Percentiles rank a stretch among this genome's conserved stretches.
Conservation (phyloP, 2,329 filamentous ascomycete species). For the Chaetothyriales sp. region DNA sequence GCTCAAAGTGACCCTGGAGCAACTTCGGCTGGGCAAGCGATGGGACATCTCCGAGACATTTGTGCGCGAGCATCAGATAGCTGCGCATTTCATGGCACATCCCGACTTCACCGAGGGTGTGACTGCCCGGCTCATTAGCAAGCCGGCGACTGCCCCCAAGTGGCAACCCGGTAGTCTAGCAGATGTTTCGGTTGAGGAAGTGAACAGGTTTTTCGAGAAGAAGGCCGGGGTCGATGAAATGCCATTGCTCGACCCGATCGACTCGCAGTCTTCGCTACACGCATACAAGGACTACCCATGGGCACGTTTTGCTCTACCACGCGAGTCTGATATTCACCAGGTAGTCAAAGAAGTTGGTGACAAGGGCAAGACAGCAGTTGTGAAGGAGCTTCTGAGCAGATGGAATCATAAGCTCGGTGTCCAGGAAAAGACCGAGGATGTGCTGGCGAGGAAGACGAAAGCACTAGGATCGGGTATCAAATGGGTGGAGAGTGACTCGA, state of each 20-base stretch:
- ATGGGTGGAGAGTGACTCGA: constrained; percentile 3
- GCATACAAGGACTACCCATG: constrained; percentile 65
- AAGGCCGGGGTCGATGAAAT: constrained; percentile 35
- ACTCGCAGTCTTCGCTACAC: constrained; percentile 14
- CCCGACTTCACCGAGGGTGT: constrained; percentile 88
- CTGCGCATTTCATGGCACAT: constrained; percentile 74
- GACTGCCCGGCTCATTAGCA: constrained; percentile 60
- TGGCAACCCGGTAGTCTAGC: constrained; percentile 64
- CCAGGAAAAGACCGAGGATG: constrained; percentile 51
- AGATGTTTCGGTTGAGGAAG: constrained; percentile 43
- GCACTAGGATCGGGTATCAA: constrained; percentile 26
- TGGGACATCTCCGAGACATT: constrained; percentile 83
- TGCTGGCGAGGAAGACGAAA: constrained; percentile 47
- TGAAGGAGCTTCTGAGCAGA: constrained; percentile 45
- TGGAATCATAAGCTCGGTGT: constrained; percentile 55
- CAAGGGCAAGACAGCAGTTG: constrained; percentile 41
- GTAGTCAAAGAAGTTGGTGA: constrained; percentile 30
- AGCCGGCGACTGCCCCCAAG: constrained; percentile 47
- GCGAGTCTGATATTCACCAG: constrained; percentile 41
- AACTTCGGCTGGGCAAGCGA: constrained; percentile 58
- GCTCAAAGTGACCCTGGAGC: constrained; percentile 67
- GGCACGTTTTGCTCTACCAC: constrained; percentile 52
- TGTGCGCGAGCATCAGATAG: constrained; percentile 70
- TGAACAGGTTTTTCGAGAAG: constrained; percentile 55
- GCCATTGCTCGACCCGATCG: constrained; percentile 40